Base-by-base conservation (phyloP, 495 filamentous ascomycete species). In the Hypoxylon subgilvum region DNA sequence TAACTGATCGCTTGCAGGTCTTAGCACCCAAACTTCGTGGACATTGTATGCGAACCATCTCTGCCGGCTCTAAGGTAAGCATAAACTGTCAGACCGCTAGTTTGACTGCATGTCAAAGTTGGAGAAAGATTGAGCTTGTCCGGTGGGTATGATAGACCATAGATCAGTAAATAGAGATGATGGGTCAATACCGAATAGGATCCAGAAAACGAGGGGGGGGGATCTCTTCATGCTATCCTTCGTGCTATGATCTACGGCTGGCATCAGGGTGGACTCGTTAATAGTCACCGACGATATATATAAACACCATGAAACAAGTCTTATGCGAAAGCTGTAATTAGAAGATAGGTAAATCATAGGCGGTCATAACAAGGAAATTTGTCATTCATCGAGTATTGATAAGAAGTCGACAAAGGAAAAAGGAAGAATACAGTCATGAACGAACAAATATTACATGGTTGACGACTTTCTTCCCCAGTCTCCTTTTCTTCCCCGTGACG, bases 371-470 rank as follows among this genome's bases (percentile, higher is more conserved):
- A 53, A 61, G 56, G 55, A 52, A 60, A 60, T 65, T 61, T 61
- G 61, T 55, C 67, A 65, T 65, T 65, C 67, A 65, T 70, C 61
- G 57, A 62, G 46, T 61, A 57, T 49, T 46, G 61, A 64, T 32
- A 57, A 57, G 36, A 64, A 52, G 58, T 48, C 59, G 69, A 46
- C 71, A 67, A 73, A 61, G 69, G 67, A 71, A 65, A 69, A 50
- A 57, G 54, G 58, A 56, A 66, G 57, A 71, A 57, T 63, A 71
- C 52, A 71, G 67, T 65, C 58, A 66, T 66, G 69, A 69, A 68
- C 65, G 61, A 69, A 69, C 53, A 75, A 72, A 69, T 76, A 79
- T 76, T 79, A 79, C 72, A 78, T 72, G 76, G n/a, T 72, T 75
- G 72, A 74, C 72, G 70, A 75, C 73, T 62, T 68, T 66, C 61